phyloP scores from a whole-genome alignment of 805 yeast species.

The Yamadazyma philogaea region DNA sequence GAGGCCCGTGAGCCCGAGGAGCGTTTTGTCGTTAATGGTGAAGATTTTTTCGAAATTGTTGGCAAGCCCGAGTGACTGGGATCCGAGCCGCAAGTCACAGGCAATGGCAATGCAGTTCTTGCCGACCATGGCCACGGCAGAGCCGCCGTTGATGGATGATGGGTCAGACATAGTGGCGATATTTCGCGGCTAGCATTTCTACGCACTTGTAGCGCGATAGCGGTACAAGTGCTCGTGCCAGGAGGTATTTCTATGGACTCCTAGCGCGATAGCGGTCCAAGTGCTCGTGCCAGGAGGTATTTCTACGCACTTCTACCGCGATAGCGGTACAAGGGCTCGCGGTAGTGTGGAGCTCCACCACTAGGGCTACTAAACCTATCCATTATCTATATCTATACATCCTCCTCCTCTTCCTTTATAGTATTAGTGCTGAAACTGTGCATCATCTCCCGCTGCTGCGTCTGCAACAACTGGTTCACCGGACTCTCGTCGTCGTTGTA shows the following conservation, averaged over 20 bases:
- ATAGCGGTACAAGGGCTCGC: too few relatives aligned
- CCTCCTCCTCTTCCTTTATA: constrained; percentile 39
- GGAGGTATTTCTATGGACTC: too few relatives aligned
- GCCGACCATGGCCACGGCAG: constrained; percentile 98
- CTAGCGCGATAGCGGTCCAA: too few relatives aligned
- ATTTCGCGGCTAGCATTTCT: neutral
- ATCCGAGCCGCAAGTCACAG: constrained; percentile 89
- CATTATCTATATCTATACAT: neutral
- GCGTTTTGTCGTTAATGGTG: constrained; percentile 74
- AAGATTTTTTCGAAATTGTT: constrained; percentile 92
- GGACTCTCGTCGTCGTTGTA: constrained; percentile 37
- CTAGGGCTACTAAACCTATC: too few relatives aligned
- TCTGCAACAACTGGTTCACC: constrained; percentile 30
- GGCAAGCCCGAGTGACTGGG: constrained; percentile 87
- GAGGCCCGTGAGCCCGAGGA: constrained; percentile 89
- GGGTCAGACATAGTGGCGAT: neutral
- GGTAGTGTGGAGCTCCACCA: too few relatives aligned
- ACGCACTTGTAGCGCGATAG: neutral
- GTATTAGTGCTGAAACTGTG: constrained; percentile 36
- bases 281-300: too few relatives aligned
- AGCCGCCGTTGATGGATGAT: constrained; percentile 53
- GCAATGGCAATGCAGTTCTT: constrained; percentile 98
- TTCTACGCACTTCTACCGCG: too few relatives aligned
- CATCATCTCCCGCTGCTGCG: constrained; percentile 18
- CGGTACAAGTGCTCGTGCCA: too few relatives aligned